phyloP scores from a whole-genome alignment of 352 stramenopile genomes.

The Aphanomyces invadans region DNA sequence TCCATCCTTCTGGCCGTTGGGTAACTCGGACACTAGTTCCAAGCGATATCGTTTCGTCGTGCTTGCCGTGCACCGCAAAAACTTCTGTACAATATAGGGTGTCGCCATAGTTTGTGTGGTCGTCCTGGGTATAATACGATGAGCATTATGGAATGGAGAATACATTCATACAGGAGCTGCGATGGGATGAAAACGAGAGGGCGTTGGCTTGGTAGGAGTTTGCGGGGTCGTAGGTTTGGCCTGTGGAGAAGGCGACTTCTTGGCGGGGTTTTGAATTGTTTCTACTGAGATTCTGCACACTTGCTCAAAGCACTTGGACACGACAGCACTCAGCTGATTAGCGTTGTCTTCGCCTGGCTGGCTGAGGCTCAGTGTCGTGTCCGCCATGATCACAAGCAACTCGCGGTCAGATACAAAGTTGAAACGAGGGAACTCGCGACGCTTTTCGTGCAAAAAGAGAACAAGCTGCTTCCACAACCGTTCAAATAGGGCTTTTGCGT shows the following conservation, averaged over 20 bases:
- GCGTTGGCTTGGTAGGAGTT: not conserved
- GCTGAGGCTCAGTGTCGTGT: conserved; percentile 29
- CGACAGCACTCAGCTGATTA: not conserved
- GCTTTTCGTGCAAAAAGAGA: conserved; percentile 50
- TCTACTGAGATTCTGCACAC: not conserved
- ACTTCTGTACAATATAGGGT: conserved; percentile 32
- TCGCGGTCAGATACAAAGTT: conserved; percentile 60
- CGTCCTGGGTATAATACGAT: not conserved
- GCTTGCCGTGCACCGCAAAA: conserved; percentile 31
- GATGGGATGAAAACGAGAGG: not conserved
- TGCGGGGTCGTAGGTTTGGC: not conserved
- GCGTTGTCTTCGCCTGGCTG: conserved; percentile 28
- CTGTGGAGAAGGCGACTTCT: not conserved
- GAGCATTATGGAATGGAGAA: not conserved
- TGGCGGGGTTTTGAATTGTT: not conserved
- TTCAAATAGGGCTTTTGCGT: conserved; percentile 36
- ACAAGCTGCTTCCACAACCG: conserved; percentile 51
- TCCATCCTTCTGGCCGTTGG: conserved; percentile 50
- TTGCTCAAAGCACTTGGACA: conserved; percentile 20
- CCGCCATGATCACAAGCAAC: conserved; percentile 48
- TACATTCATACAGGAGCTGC: not conserved
- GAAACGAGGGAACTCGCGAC: conserved; percentile 47
- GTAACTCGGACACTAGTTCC: conserved; percentile 34
- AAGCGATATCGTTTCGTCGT: conserved; percentile 36
- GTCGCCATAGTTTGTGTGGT: not conserved